Base-by-base conservation (phyloP, 2,329 filamentous ascomycete genomes). In the Cladophialophora exuberans region DNA sequence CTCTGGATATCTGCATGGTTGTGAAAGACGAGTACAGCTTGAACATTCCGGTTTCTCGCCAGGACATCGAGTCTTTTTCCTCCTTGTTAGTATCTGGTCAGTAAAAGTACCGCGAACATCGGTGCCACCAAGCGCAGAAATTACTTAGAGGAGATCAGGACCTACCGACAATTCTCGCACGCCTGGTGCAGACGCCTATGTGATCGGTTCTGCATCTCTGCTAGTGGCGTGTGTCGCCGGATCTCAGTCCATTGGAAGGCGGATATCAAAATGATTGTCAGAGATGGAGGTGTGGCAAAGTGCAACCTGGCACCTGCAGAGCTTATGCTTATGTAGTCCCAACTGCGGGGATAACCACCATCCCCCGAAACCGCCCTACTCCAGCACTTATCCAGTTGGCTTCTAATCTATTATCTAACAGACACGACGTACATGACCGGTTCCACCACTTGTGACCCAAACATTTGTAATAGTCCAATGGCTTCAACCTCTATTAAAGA, bases 41-140 rank as follows among this genome's bases (percentile, higher is more conserved):
- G 62, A 64, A 33, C 62, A 64, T 17, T 50, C 17, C 4, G 62
- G 62, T 35, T 44, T 52, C 26, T 64, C 62, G 28, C 62, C 62
- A 9, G 62, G 62, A 43, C 62, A 64, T 26, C 62, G 57, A n/a
- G 52, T 57, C 49, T 64, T 64, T 50, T 64, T 64, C 35, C 53
- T 56, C 44, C 62, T 64, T 22, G 15, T 53, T 25, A 47, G 50
- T 20, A 52, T 10, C 26, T 22, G 23, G 17, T 11, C 10, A 25
- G 10, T 31, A 13, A 36, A 46, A n/a, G n/a, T 15, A 31, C 15
- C 13, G 43, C 22, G n/a, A n/a, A n/a, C n/a, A n/a, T n/a, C n/a
- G n/a, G n/a, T n/a, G n/a, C n/a, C n/a, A n/a, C n/a, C n/a, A n/a
- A n/a, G n/a, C n/a, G n/a, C n/a, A n/a, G n/a, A n/a, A n/a, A n/a